Evolutionary conservation across 257 asterid genomes (phyloP), one percentile per base, ranked within the genome.

Genomic region (Euphrasia confusa): DNA sequence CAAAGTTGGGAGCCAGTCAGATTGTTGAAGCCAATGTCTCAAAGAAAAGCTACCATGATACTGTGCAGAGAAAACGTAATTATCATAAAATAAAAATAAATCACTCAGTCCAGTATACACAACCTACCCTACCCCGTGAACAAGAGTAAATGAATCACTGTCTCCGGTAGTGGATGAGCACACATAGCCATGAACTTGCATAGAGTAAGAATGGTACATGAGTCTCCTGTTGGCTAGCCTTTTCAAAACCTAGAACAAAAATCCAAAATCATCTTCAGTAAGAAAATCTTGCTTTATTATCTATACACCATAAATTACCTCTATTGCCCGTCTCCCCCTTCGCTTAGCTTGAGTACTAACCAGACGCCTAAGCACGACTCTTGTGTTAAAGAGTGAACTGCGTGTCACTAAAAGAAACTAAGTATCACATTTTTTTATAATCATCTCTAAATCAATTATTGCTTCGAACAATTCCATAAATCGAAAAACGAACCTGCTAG

Each of bases 11-110:
- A 92, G 95, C 98, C 98, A 92, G 75, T 92, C 94, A 63, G 96
- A 84, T 47, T 79, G 93, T 71, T 84, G 95, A 80, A 92, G 92
- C 97, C 95, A 92, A 79, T 89, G 98, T 65, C 97, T 89, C 81
- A 92, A 79, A 61, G 98, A 91, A 66, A 76, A 82, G 82, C 95
- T 81, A 49, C 95, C 98, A 65, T 91, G 98, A 77, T 81, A 82
- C 98, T 87, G 93, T 73, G 72, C 44, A 62, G 54, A 8, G 64
- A 37, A 65, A 55, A 68, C 27, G 63, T 21, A 27, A 49, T 24
- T 63, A 71, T 63, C 64, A 44, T 28, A 14, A 40, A 21, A 52
- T 56, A 59, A 60, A 42, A 14, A 18, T 40, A 52, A 68, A 39
- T 14, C 47, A 54, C 63, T 52, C 5, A 10, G 27, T 67, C 13